Conservation (phyloP, 2,329 filamentous ascomycete genomes). For the Aspergillus niger region DNA sequence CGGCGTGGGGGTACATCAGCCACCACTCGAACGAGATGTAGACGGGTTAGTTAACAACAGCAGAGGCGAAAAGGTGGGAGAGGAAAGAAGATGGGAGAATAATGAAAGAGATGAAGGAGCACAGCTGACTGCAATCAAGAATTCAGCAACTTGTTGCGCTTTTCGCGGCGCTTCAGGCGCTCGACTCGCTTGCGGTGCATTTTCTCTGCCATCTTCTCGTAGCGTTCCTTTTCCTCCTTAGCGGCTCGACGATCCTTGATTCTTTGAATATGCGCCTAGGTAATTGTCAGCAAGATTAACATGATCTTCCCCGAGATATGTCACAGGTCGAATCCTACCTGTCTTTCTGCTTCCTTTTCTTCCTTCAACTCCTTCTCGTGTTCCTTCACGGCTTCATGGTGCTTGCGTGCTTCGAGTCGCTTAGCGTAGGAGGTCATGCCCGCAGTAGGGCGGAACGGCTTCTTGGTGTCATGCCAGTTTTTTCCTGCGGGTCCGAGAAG, state of each 20-base stretch:
- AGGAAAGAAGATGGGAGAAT: neutral
- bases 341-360: conserved; percentile 85
- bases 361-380: conserved; percentile 95
- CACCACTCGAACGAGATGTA: neutral
- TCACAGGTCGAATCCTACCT: conserved; percentile 56
- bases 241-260: conserved; percentile 83
- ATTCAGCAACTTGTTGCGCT: conserved; percentile 66
- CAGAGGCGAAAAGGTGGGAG: neutral
- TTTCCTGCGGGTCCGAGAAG: conserved; percentile 65
- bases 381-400: conserved; percentile 77
- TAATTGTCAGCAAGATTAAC: conserved; percentile 6
- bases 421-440: conserved; percentile 79
- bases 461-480: conserved; percentile 85
- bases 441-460: conserved; percentile 78
- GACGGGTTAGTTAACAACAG: neutral
- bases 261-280: conserved; percentile 70
- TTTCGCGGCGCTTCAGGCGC: conserved; percentile 89
- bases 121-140: conserved; percentile 34
- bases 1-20: neutral
- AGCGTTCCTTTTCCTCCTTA: conserved; percentile 91
- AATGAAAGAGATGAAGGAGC: conserved; percentile 3
- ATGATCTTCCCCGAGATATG: neutral
- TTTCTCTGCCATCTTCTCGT: conserved; percentile 91
- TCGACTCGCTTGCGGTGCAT: conserved; percentile 97
- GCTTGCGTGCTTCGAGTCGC: conserved; percentile 69